Conservation (phyloP, 2,329 filamentous ascomycete species). For the Ascochyta fabae region DNA sequence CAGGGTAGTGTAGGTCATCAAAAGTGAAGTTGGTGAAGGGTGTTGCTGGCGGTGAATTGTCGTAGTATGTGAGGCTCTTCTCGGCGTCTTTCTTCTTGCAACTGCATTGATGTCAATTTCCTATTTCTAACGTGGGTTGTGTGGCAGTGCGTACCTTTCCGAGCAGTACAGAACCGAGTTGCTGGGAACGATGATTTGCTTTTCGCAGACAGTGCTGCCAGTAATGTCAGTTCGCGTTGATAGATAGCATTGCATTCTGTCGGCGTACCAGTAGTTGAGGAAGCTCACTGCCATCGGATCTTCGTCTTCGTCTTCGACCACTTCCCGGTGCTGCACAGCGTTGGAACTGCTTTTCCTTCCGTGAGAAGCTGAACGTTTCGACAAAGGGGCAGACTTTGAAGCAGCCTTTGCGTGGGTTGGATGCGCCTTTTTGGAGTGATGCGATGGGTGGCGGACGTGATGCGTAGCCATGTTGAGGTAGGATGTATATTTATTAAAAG, state of each 20-base stretch:
- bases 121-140: not conserved
- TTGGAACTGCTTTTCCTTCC: constrained; percentile 38
- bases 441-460: constrained; percentile 44
- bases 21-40: constrained; percentile 48
- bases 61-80: constrained; percentile 43
- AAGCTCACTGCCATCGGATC: constrained; percentile 60
- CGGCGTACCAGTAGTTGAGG: constrained; percentile 59
- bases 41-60: constrained; percentile 46
- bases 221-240: constrained; percentile 12
- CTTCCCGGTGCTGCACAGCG: constrained; percentile 32
- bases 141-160: constrained; percentile 59
- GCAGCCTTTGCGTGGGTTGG: constrained; percentile 45
- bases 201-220: constrained; percentile 67
- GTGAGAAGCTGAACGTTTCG: constrained; percentile 44
- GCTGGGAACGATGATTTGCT: constrained; percentile 67
- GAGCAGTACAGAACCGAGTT: constrained; percentile 69
- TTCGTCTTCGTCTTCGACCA: constrained; percentile 51
- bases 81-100: constrained; percentile 56
- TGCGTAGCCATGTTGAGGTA: constrained; percentile 42
- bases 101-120: constrained; percentile 39
- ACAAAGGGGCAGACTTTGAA: constrained; percentile 40
- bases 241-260: not conserved
- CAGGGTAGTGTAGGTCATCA: constrained; percentile 48
- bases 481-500: constrained; percentile 45
- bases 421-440: constrained; percentile 45